These are phyloP conservation scores for Endothia cerciana DNA, from an alignment of 2,329 filamentous ascomycete species.

Conservation along the genomic window DNA sequence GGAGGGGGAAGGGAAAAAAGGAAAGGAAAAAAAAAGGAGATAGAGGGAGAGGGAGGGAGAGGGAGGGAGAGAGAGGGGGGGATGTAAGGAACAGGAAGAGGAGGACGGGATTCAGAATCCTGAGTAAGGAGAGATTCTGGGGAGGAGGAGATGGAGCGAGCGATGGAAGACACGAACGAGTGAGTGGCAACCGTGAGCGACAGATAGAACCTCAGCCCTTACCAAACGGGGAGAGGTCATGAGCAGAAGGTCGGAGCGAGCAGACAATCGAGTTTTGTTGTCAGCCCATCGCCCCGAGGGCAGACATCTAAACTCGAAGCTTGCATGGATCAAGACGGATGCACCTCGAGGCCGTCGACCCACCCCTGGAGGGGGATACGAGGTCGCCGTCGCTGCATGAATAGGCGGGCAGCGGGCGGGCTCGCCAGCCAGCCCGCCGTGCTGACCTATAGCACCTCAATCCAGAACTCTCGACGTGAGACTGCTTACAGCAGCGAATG, in stretches of 20 bases:
- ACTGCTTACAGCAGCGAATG: background rate
- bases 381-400: background rate
- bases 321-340: background rate
- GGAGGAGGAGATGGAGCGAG: constrained; percentile 16
- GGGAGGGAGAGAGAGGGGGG: constrained; percentile 19
- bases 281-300: constrained; percentile 1
- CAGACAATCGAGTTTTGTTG: constrained; percentile 23
- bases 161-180: constrained; percentile 21
- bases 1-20: background rate
- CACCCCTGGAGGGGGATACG: constrained; percentile 7
- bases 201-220: background rate
- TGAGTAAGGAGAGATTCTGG: background rate
- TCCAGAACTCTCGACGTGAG: background rate
- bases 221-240: constrained; percentile 1
- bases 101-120: background rate
- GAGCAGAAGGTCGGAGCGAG: constrained; percentile 15
- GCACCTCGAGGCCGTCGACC: background rate
- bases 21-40: constrained; percentile 5
- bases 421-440: no score
- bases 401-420: background rate
- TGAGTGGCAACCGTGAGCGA: constrained; percentile 10
- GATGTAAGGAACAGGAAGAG: constrained; percentile 8
- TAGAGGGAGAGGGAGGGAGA: background rate
- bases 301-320: constrained; percentile 4
- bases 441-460: background rate